phyloP scores from a whole-genome alignment of 768 basidiomycete species.

The Mycena galopus region DNA sequence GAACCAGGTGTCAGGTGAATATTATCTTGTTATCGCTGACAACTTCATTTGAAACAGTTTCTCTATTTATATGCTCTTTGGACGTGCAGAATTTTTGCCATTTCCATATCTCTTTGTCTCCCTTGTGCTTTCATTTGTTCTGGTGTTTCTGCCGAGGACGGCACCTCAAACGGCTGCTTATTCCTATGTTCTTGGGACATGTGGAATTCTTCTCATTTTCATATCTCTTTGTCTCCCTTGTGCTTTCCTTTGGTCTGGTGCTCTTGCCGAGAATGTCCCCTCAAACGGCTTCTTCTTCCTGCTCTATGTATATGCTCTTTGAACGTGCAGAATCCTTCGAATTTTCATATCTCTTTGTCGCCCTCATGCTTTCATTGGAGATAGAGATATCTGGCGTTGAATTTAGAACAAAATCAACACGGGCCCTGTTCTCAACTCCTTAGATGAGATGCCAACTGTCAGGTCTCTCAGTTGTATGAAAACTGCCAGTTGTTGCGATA shows the following conservation, averaged over 20 bases:
- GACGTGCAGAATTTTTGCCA: too few species aligned
- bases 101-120: too few species aligned
- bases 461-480: not conserved
- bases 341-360: not conserved
- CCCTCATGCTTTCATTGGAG: not conserved
- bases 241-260: not conserved
- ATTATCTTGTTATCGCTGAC: not conserved
- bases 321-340: not conserved
- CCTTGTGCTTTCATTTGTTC: too few species aligned
- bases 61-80: too few species aligned
- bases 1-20: not conserved
- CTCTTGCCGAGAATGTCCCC: not conserved
- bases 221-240: not conserved
- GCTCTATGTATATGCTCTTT: not conserved
- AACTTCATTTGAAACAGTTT: too few species aligned
- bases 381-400: not conserved
- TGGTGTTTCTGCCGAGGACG: too few species aligned
- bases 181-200: not conserved
- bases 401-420: not conserved
- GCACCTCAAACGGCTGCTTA: not conserved
- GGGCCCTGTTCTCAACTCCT: not conserved
- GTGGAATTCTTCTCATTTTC: not conserved
- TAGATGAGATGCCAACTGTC: not conserved
- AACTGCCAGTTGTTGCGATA: not conserved
- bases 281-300: not conserved